These are phyloP conservation scores for Aspergillus bridgeri DNA, from an alignment of 495 filamentous ascomycete genomes.

Conservation along the genomic window DNA sequence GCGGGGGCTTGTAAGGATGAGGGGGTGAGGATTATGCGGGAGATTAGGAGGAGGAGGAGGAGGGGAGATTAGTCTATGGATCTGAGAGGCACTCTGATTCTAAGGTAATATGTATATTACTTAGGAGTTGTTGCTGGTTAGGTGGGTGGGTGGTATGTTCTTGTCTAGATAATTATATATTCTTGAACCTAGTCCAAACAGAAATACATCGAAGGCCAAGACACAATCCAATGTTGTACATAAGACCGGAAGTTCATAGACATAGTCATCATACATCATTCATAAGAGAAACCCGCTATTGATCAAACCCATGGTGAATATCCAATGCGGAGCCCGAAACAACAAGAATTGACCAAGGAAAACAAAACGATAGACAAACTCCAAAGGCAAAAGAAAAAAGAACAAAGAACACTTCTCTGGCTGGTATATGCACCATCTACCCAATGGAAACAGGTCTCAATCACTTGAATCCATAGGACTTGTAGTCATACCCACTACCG, in stretches of 20 bases:
- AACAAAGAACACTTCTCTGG: not conserved
- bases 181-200: too few relatives aligned
- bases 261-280: slow-evolving; percentile 13
- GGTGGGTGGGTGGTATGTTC: too few relatives aligned
- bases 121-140: too few relatives aligned
- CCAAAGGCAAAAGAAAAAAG: slow-evolving; percentile 7
- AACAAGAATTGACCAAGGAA: not conserved
- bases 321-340: not conserved
- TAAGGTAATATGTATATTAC: too few relatives aligned
- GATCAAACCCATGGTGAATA: slow-evolving; percentile 1
- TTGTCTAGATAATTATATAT: too few relatives aligned
- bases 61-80: too few relatives aligned
- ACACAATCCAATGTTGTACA: slow-evolving; percentile 10
- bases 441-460: not conserved
- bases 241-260: slow-evolving; percentile 14
- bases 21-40: slow-evolving; percentile 30
- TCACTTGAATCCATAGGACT: slow-evolving; percentile 27
- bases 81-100: too few relatives aligned
- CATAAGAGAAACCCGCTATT: slow-evolving; percentile 8
- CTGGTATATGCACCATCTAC: not conserved
- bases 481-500: slow-evolving; percentile 31
- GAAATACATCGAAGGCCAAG: not conserved
- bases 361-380: slow-evolving; percentile 2
- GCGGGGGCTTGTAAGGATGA: slow-evolving; percentile 31
- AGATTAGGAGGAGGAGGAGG: slow-evolving; percentile 22